phyloP scores from a whole-genome alignment of 345 rosid species.

The Psidium guajava region DNA sequence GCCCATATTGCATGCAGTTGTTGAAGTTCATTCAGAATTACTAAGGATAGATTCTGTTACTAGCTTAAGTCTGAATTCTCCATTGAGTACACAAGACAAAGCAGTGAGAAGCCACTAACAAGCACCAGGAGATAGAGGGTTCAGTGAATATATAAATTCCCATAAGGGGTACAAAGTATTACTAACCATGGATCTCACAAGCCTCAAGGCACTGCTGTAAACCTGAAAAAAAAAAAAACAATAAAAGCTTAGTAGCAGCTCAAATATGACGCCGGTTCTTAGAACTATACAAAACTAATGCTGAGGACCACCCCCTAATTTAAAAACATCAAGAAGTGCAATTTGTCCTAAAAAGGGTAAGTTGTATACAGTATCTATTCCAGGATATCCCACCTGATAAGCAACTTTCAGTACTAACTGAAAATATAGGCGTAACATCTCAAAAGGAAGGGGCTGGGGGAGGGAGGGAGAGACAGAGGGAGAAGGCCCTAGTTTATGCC shows the following conservation, averaged over 20 bases:
- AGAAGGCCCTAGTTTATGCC: background rate
- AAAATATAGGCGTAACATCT: background rate
- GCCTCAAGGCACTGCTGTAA: slow-evolving; percentile 94
- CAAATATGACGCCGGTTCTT: background rate
- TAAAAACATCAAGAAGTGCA: background rate
- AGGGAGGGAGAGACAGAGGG: background rate
- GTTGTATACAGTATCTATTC: background rate
- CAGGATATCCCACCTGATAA: background rate
- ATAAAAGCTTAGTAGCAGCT: background rate
- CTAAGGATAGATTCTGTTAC: background rate
- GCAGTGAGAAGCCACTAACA: background rate
- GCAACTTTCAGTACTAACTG: background rate
- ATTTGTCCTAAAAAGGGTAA: background rate
- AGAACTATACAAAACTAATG: background rate
- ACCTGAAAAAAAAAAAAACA: slow-evolving; percentile 31
- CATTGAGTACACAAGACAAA: background rate
- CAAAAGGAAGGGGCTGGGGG: background rate
- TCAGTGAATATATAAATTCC: background rate
- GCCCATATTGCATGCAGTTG: background rate
- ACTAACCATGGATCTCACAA: slow-evolving; percentile 93
- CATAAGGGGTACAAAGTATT: background rate
- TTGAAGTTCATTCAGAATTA: background rate
- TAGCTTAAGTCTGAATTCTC: background rate
- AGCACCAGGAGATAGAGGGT: background rate
- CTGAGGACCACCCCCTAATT: background rate